Percentiles rank a stretch among this genome's conserved stretches.
Conservation (phyloP, 768 basidiomycete genomes). For the Mycena galopus region DNA sequence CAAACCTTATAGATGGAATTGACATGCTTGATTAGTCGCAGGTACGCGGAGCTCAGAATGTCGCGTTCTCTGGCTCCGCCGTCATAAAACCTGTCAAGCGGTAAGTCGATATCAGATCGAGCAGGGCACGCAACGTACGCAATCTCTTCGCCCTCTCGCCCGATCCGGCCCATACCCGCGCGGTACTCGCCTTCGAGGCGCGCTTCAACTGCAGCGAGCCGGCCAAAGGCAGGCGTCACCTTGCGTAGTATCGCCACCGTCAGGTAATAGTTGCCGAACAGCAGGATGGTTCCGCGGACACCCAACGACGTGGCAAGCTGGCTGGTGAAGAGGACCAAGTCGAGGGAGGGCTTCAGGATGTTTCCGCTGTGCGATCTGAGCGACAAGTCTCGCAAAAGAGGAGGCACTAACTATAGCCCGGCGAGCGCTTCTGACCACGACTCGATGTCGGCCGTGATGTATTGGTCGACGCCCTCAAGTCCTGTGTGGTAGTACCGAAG, state of each 20-base stretch:
- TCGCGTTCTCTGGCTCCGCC: slow-evolving; percentile 87
- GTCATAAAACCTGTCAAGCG: slow-evolving; percentile 81
- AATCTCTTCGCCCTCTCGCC: slow-evolving; percentile 92
- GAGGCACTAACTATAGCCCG: slow-evolving; percentile 83
- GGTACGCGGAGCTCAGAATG: slow-evolving; percentile 84
- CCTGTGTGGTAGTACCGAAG: slow-evolving; percentile 77
- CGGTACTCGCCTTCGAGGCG: slow-evolving; percentile 93
- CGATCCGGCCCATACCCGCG: slow-evolving; percentile 86
- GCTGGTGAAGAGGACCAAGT: slow-evolving; percentile 91
- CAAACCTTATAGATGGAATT: slow-evolving; percentile 91
- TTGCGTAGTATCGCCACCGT: slow-evolving; percentile 86
- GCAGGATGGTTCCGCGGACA: slow-evolving; percentile 81
- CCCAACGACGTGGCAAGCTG: slow-evolving; percentile 92
- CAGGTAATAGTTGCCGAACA: slow-evolving; percentile 88
- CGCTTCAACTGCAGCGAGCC: slow-evolving; percentile 89
- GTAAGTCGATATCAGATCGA: neutral
- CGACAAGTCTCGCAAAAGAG: neutral
- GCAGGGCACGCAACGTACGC: slow-evolving; percentile 66
- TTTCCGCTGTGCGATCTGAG: slow-evolving; percentile 74
- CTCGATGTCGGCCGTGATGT: slow-evolving; percentile 93
- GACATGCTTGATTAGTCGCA: slow-evolving; percentile 86
- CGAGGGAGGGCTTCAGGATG: slow-evolving; percentile 91
- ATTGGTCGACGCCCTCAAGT: slow-evolving; percentile 88
- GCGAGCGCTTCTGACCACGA: slow-evolving; percentile 89
- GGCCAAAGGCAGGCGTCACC: slow-evolving; percentile 94